Evolutionary conservation across 2,329 filamentous ascomycete species (phyloP), one percentile per base, ranked within the genome.

Genomic region (Fusarium falciforme): DNA sequence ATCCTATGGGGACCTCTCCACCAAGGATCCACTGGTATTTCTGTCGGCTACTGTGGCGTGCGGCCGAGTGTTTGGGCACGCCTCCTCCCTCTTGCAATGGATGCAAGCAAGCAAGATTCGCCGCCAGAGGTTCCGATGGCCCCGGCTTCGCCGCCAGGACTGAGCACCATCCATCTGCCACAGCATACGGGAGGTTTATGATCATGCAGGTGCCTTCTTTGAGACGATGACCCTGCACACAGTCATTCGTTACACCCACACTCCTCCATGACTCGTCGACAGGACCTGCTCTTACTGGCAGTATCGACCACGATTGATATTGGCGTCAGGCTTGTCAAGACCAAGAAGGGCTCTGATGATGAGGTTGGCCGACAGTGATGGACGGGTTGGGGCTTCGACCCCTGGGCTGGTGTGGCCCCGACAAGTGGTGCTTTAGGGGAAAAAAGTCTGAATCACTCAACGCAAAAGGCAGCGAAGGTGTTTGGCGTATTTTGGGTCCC

Each of bases 201-300:
- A 77, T 77, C 75, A 78, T 78, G 76, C 76, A 77, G 68, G 72
- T 76, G 72, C 66, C 72, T 77, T 68, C 52, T 65, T 75, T 66
- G 40, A 75, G 68, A 68, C 52, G 68, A 73, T 60, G 70, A 68
- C 70, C 61, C 47, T 66, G 40, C 42, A 59, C 54, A 70, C 44
- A 71, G 63, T 58, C 72, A 59, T 64, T 60, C 42, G 66, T 70
- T 67, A 60, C 58, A 33, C 38, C 60, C 47, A 64, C 54, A 44
- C 49, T 31, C 58, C 52, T 67, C 61, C 64, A 75, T 68, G 72
- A 75, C 72, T 75, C 72, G 69, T 61, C 42, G 27, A 58, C 38
- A 61, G n/a, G 49, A 29, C 40, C 42, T 61, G 12, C 47, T 31
- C 17, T 52, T 52, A 31, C 47, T 52, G 47, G 47, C 47, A 52